Evolutionary conservation across 371 early-diverging fungal genomes (phyloP).

Genomic region (Mortierella sp.): DNA sequence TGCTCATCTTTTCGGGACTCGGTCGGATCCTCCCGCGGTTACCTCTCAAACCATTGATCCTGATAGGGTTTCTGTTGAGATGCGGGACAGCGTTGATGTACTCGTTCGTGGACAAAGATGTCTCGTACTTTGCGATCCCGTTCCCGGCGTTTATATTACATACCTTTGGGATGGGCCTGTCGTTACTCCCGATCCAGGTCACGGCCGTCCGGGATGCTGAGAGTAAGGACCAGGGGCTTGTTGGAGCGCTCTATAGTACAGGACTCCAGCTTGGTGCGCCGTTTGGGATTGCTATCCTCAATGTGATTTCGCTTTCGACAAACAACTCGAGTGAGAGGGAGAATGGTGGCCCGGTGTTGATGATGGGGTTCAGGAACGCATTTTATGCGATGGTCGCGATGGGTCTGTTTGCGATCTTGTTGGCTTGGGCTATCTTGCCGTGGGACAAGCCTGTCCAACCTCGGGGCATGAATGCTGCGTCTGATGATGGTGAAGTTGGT

Average conservation of each 20-base stretch:
- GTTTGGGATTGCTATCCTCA: constrained; percentile 41
- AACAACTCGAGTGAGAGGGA: constrained; percentile 13
- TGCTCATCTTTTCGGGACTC: constrained; percentile 27
- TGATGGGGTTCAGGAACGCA: constrained; percentile 44
- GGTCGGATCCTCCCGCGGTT: constrained; percentile 36
- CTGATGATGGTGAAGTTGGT: neutral
- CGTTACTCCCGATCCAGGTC: constrained; percentile 37
- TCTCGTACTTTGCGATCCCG: constrained; percentile 32
- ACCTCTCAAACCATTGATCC: constrained; percentile 28
- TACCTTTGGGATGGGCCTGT: constrained; percentile 27
- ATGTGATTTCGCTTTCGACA: constrained; percentile 39
- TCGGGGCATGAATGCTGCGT: neutral
- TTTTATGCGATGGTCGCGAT: constrained; percentile 33
- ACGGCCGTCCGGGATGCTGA: constrained; percentile 45
- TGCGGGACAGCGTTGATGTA: constrained; percentile 34
- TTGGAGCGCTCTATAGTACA: constrained; percentile 47
- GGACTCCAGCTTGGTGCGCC: constrained; percentile 51
- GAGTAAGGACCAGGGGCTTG: constrained; percentile 45
- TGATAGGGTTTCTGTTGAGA: constrained; percentile 29
- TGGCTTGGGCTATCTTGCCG: constrained; percentile 20
- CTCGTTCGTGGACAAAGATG: constrained; percentile 57
- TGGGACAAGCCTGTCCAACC: constrained; percentile 40
- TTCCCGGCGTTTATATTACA: constrained; percentile 47
- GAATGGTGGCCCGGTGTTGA: constrained; percentile 23
- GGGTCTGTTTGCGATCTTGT: constrained; percentile 20